Evolutionary conservation across 306 rosid genomes (phyloP).

Genomic region (Acacia crassicarpa): DNA sequence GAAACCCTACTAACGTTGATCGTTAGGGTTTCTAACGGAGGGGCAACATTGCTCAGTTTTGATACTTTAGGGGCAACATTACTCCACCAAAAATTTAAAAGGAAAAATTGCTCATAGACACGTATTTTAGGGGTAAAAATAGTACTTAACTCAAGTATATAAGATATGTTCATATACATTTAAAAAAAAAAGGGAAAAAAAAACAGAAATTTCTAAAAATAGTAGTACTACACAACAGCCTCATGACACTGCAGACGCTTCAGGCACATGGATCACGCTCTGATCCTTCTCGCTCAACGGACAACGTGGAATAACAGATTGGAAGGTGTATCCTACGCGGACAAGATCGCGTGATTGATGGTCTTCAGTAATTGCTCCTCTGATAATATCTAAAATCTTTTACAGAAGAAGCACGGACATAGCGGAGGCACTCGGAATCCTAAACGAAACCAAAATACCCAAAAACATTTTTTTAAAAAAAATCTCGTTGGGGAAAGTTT

Average conservation of each 20-base stretch:
- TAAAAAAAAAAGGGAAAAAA: too few relatives aligned
- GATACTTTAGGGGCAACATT: too few relatives aligned
- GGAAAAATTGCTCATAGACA: too few relatives aligned
- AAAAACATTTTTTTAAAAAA: neutral
- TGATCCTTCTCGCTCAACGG: neutral
- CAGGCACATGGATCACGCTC: neutral
- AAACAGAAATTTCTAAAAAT: too few relatives aligned
- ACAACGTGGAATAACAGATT: neutral
- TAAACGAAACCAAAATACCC: neutral
- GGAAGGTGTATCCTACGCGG: neutral
- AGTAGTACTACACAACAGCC: neutral
- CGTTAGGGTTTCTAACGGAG: too few relatives aligned
- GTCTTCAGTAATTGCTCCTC: neutral
- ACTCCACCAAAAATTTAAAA: too few relatives aligned
- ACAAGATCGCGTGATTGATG: neutral
- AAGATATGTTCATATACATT: too few relatives aligned
- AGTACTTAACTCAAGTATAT: too few relatives aligned
- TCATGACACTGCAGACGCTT: neutral
- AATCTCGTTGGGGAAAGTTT: neutral
- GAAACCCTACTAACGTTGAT: too few relatives aligned
- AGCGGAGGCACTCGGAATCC: slow-evolving; percentile 5
- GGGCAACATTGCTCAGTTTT: too few relatives aligned
- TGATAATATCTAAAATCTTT: neutral
- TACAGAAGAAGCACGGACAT: neutral
- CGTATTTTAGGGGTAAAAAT: too few relatives aligned